Evolutionary conservation across 2,329 filamentous ascomycete genomes (phyloP), one percentile per base, ranked within the genome.

Genomic region (Cadophora malorum): DNA sequence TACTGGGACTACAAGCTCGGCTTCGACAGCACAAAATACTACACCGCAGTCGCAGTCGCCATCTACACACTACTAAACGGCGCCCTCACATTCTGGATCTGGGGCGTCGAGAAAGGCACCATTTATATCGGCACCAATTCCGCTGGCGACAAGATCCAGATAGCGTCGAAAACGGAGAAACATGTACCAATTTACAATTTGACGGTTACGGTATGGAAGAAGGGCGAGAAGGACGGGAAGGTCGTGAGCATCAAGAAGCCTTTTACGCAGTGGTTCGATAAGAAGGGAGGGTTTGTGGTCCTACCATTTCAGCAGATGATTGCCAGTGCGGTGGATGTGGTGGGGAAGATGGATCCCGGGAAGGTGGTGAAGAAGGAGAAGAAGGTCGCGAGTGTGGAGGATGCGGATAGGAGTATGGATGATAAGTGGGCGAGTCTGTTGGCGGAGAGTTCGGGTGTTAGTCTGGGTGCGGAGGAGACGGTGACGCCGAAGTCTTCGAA

Each of bases 1-100:
- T 89, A 88, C 70, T 94, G 93, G 82, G 96, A 99, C 85, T 97
- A 93, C 83, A 93, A 92, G 78, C 84, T 94, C 59, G 95, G 94
- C 74, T 98, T 96, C 85, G 93, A 97, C 71, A 83, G 81, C 69
- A 97, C 94, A 21, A 96, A 96, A 80, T 82, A 85, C 71, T 95
- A 90, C 82, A 96, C 95, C 0, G 86, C 91, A 3, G 86, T 85
- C 49, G 95, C 96, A 3, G 95, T 98, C 4, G 84, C 85, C 12
- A 78, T 90, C 19, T 99, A 99, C 82, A 89, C 92, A 52, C 63
- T 91, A 1, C 81, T 99, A 62, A 98, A 97, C 78, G 85, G 86
- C 35, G 83, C 86, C 2, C 85, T 98, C 74, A 94, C 92, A 47
- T 86, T 89, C 75, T 99, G 96, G 96, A 88, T 96, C 68, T 91